A percentile compares a stretch with the other conserved stretches of the same genome.
Conservation (phyloP, 768 basidiomycete species). For the Hericium coralloides region DNA sequence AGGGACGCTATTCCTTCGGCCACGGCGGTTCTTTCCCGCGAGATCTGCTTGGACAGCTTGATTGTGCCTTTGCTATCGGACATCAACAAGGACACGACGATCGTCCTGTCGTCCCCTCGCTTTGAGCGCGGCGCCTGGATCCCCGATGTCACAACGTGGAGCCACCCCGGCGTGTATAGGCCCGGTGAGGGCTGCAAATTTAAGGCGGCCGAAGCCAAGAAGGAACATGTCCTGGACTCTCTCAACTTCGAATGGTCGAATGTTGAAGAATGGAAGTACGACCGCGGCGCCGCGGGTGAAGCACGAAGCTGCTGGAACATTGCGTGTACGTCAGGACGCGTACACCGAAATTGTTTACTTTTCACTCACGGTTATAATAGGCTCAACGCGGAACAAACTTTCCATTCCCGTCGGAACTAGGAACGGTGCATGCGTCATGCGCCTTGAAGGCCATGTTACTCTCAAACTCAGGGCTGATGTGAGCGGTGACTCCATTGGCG, state of each 20-base stretch:
- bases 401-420: neutral
- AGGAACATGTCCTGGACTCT: too few species aligned
- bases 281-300: neutral
- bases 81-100: slow-evolving; percentile 21
- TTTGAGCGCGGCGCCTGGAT: slow-evolving; percentile 12
- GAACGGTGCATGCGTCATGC: neutral
- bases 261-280: neutral
- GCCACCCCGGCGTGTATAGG: neutral
- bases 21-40: slow-evolving; percentile 17
- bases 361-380: neutral
- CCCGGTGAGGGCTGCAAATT: neutral
- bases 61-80: slow-evolving; percentile 16
- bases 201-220: too few species aligned
- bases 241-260: too few species aligned
- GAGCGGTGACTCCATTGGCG: too few species aligned
- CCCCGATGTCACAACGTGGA: slow-evolving; percentile 19
- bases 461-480: neutral
- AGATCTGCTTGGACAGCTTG: slow-evolving; percentile 19
- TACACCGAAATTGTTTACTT: too few species aligned
- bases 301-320: neutral
- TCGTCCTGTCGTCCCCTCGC: slow-evolving; percentile 17
- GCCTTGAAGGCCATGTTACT: neutral
- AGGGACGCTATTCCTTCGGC: slow-evolving; percentile 17
- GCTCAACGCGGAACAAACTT: neutral
- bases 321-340: neutral